Evolutionary conservation across 2,329 filamentous ascomycete genomes (phyloP), one percentile per base, ranked within the genome.

Genomic region (Fusarium foetens): DNA sequence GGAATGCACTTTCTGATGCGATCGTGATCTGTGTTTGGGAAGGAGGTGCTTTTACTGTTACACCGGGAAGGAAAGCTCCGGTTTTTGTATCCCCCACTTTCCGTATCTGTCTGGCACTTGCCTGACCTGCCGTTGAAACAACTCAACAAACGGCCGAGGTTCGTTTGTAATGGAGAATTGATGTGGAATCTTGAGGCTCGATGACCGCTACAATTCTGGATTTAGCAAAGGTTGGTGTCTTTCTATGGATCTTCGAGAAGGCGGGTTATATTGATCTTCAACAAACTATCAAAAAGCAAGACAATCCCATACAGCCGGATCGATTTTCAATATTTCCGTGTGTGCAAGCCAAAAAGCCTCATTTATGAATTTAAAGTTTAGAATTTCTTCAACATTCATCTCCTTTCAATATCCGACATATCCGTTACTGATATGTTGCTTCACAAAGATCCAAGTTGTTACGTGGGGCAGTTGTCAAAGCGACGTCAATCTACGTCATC

Each of bases 401-500:
- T 45, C n/a, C 16, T 59, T 31, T 4, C 23, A 39, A 43, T 60
- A 60, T 60, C 63, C 52, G 38, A 29, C 16, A 51, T 6, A 39
- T 31, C 52, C 54, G 23, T 31, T 19, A 19, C 11, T 29, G 29
- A 27, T 6, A 5, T 36, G 31, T 6, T 55, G 10, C 12, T 51
- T 49, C 17, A 27, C 4, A 17, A 2, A 33, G 21, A 21, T 38
- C 6, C 7, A 38, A 49, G 14, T 13, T 59, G 12, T 60, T 66
- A 8, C 29, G 59, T 60, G 54, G 57, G 68, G 58, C 62, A 59
- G 19, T 53, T 52, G 41, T 67, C 45, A 67, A 36, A 62, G 21
- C 59, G 57, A 73, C 70, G 72, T 74, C 72, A 68, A 75, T 59
- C 3, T 54, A 68, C 72, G 72, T 74, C 72, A 75, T 75, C 42